Percentiles rank a stretch among this genome's conserved stretches.
These are phyloP conservation scores for Aspergillus pseudonomiae DNA, from an alignment of 2,329 filamentous ascomycete genomes.

Conservation along the genomic window DNA sequence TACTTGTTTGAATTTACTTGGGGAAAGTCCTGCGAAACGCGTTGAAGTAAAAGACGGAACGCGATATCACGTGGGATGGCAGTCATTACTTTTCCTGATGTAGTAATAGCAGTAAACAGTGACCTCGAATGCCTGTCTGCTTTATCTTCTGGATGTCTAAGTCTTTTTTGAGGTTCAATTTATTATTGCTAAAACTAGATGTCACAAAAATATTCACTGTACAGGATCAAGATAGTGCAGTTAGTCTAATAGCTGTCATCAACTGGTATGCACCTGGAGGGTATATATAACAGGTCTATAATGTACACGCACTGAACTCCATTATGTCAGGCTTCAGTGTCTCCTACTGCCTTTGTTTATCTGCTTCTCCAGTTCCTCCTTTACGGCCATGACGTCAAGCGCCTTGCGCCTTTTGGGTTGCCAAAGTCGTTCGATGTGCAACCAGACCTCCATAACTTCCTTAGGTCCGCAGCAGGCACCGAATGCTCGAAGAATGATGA, in stretches of 20 bases:
- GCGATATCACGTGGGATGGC: slow-evolving; percentile 31
- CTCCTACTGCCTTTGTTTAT: slow-evolving; percentile 26
- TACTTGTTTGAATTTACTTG: background rate
- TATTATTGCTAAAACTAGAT: slow-evolving; percentile 4
- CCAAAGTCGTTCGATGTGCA: slow-evolving; percentile 46
- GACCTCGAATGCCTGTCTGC: background rate
- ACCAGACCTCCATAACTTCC: slow-evolving; percentile 43
- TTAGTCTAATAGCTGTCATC: slow-evolving; percentile 7
- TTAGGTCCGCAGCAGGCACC: slow-evolving; percentile 39
- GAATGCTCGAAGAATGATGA: slow-evolving; percentile 44
- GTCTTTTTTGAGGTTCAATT: background rate
- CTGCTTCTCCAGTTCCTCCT: slow-evolving; percentile 42
- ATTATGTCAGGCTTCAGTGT: background rate
- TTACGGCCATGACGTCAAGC: slow-evolving; percentile 40
- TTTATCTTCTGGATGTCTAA: background rate
- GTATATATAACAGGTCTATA: slow-evolving; percentile 29
- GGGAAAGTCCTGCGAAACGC: slow-evolving; percentile 10
- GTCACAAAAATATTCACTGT: slow-evolving; percentile 10
- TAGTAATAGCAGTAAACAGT: background rate
- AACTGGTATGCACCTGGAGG: slow-evolving; percentile 16
- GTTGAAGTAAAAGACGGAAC: slow-evolving; percentile 15
- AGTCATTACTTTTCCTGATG: slow-evolving; percentile 8
- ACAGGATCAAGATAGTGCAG: slow-evolving; percentile 8
- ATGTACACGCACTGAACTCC: slow-evolving; percentile 30
- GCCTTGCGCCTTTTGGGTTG: slow-evolving; percentile 38